These are phyloP conservation scores for Cercospora berteroae DNA, from an alignment of 2,329 filamentous ascomycete genomes.

Conservation along the genomic window DNA sequence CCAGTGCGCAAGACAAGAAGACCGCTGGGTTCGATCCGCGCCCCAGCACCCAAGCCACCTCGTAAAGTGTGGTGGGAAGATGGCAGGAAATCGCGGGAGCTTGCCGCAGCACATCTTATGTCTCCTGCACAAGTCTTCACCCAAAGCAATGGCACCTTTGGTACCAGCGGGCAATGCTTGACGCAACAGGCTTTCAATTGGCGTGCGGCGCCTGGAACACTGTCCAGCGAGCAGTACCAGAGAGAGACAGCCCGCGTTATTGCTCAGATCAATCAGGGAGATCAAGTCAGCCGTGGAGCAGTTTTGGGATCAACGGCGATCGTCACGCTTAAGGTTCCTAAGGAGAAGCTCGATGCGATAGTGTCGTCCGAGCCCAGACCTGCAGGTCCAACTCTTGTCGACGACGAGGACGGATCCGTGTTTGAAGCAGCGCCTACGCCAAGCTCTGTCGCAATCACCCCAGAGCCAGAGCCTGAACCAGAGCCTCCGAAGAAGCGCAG, in stretches of 20 bases:
- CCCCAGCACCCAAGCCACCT: neutral
- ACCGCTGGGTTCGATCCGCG: constrained; percentile 16
- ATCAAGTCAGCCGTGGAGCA: neutral
- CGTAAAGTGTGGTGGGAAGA: constrained; percentile 16
- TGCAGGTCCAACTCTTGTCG: neutral
- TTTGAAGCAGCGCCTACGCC: constrained; percentile 3
- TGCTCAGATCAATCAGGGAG: constrained; percentile 1
- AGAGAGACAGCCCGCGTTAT: constrained; percentile 2
- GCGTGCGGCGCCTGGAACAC: neutral
- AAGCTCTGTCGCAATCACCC: constrained; percentile 4
- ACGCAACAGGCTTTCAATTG: neutral
- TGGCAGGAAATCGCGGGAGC: neutral
- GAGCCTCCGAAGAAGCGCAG: constrained; percentile 10
- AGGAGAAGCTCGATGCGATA: constrained; percentile 14
- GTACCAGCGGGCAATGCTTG: constrained; percentile 6
- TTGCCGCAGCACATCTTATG: constrained; percentile 15
- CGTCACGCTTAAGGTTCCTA: constrained; percentile 18
- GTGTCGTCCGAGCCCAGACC: constrained; percentile 8
- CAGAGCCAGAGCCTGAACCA: constrained; percentile 5
- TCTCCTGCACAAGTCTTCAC: constrained; percentile 16
- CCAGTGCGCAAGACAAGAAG: constrained; percentile 11
- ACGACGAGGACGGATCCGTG: constrained; percentile 2
- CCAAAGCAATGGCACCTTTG: constrained; percentile 18
- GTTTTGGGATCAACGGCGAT: neutral
- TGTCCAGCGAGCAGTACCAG: constrained; percentile 9